Evolutionary conservation across 345 rosid genomes (phyloP).

Genomic region (Cardiospermum halicacabum): DNA sequence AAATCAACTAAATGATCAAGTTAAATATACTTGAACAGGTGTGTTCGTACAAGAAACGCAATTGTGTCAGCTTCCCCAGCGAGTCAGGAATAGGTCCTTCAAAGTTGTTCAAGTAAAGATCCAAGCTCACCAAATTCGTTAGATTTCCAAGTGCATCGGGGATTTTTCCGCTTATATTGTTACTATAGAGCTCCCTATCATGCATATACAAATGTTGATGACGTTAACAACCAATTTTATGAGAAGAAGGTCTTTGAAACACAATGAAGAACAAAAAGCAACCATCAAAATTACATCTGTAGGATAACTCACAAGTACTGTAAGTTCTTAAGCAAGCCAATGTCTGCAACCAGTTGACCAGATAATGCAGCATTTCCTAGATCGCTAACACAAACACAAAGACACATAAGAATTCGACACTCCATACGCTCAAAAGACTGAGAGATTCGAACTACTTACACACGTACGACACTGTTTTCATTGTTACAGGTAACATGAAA

Average conservation of each 20-base stretch:
- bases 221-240: neutral
- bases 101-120: conserved; percentile 37
- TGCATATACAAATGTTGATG: neutral
- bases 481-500: conserved; percentile 41
- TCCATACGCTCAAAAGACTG: neutral
- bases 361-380: conserved; percentile 43
- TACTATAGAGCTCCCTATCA: conserved; percentile 37
- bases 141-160: conserved; percentile 36
- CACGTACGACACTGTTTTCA: conserved; percentile 37
- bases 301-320: conserved; percentile 33
- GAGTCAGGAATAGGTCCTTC: conserved; percentile 33
- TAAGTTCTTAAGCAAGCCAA: conserved; percentile 39
- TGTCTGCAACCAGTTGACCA: conserved; percentile 34
- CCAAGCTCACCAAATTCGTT: conserved; percentile 41
- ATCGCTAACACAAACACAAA: conserved; percentile 23
- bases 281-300: neutral
- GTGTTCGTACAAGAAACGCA: conserved; percentile 34
- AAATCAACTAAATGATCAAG: neutral
- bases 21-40: conserved; percentile 5
- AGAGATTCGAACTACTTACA: conserved; percentile 22
- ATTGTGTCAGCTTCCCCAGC: conserved; percentile 30
- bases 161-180: conserved; percentile 34
- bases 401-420: neutral
- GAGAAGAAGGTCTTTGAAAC: neutral
- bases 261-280: neutral